A percentile compares a stretch with the other conserved stretches of the same genome.
phyloP scores from a whole-genome alignment of 2,329 filamentous ascomycete genomes.

The Ophiosphaerella narmari region DNA sequence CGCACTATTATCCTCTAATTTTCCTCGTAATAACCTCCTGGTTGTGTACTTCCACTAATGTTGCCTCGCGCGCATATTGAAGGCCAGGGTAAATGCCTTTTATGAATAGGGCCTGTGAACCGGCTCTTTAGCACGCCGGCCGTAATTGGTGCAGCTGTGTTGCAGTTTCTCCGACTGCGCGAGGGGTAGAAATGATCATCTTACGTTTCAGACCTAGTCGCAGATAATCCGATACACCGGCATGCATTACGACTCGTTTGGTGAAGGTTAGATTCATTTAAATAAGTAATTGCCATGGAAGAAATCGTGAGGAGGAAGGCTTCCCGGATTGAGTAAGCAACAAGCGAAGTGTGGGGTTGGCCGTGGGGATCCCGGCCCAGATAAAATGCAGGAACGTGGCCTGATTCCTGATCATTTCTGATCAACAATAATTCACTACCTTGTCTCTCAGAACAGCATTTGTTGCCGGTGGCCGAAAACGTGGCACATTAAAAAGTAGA shows the following conservation, averaged over 20 bases:
- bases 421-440: neutral
- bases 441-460: neutral
- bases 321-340: no score
- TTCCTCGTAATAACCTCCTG: neutral
- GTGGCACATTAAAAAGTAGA: no score
- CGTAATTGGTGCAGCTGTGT: slow-evolving; percentile 19
- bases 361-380: neutral
- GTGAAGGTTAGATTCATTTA: neutral
- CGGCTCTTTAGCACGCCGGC: neutral
- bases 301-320: no score
- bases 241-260: neutral
- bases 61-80: slow-evolving; percentile 6
- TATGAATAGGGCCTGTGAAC: slow-evolving; percentile 3
- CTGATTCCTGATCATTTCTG: slow-evolving; percentile 4
- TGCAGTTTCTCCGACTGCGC: slow-evolving; percentile 12
- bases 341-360: no score
- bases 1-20: neutral
- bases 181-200: slow-evolving; percentile 2
- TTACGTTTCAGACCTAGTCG: neutral
- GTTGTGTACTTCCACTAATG: slow-evolving; percentile 2
- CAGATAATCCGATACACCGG: neutral
- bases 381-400: neutral
- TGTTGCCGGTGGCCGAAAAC: no score
- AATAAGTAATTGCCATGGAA: no score
- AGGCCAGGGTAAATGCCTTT: slow-evolving; percentile 9